Base-by-base conservation (phyloP, 2,329 filamentous ascomycete species). In the Verticillium alfalfae region DNA sequence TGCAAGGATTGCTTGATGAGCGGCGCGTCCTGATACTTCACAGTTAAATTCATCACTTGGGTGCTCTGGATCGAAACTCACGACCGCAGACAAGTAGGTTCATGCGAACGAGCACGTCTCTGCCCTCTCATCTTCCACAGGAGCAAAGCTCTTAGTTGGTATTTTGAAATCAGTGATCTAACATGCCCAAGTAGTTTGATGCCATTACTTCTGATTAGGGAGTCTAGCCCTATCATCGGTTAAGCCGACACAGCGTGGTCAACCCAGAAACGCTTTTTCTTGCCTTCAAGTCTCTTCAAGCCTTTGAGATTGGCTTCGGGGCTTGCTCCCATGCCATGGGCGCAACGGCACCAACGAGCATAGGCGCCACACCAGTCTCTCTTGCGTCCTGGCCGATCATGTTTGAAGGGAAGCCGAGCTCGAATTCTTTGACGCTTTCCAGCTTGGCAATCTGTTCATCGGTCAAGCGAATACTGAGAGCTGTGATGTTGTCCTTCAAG, bases 371-470 rank as follows among this genome's bases (percentile, higher is more conserved):
- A 12, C 64, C 64, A n/a, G 63, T 65, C n/a, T 64, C 64, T 7
- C 58, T 63, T 1, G 70, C 64, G 34, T 73, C 72, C 0, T 65
- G 65, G 34, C 71, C 66, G 45, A 82, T 67, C 62, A 82, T 74
- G 63, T 70, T 76, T 68, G 72, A 70, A 0, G 84, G 84, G 71
- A 86, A 88, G 0, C 85, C 85, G 34, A 79, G 38, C 22, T 87
- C 81, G 65, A 88, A 88, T 2, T 75, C 69, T 56, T 74, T 73
- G 13, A 81, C 79, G 2, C 69, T 70, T 64, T 88, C 85, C 62
- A 88, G 82, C 63, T 81, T 78, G 34, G 75, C 70, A 9, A 88
- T 74, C 60, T 88, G 82, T 8, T 83, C 78, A 0, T 79, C 73
- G 0, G 78, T 79, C 58, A 88, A 71, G 31, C 70, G 66, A 38